Base-by-base conservation (phyloP, 768 basidiomycete species). In the Rhodotorula sphaerocarpa region DNA sequence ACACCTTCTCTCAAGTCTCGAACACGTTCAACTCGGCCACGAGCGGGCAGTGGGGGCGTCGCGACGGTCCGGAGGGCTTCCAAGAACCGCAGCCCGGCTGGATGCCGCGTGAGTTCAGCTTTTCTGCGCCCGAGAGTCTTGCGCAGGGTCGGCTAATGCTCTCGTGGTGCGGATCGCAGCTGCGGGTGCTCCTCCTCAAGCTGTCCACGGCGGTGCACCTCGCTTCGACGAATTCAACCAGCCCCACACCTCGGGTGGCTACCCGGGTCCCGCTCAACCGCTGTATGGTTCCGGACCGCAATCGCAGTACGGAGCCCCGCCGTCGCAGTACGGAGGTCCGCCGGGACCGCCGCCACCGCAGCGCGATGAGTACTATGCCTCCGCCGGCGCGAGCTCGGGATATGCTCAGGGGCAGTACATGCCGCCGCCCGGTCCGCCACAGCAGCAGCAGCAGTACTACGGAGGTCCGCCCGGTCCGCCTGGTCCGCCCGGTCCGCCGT, bases 121-220 rank as follows among this genome's bases (percentile, higher is more conserved):
- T 12, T 28, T 0, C 5, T 43, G 28, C 20, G 36, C 33, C 6
- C 34, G 7, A 23, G 5, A 6, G 9, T 3, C 7, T 31, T 23
- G 10, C 0, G 44, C 0, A 33, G 5, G 14, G 20, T 23, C 36
- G 28, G 6, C 28, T 34, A 42, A 25, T 23, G 3, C 45, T n/a
- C 18, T 18, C 10, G 15, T 16, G n/a, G 31, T 30, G 23, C 5
- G 18, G 2, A 12, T n/a, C 15, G n/a, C 48, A 58, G 57, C 57
- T 7, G 3, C 21, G 39, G 63, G 63, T 14, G 57, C 28, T 3
- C 63, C 63, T n/a, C 63, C 63, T 31, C 57, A 59, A 31, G 50
- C 62, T 36, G 54, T 61, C 5, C 62, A 57, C 25, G 58, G 56
- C 33, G 58, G 57, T 18, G 58, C 63, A 7, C 54, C 57, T 18